Percentiles rank a stretch among this genome's conserved stretches.
Conservation (phyloP, 83 land plant genomes). For the Picea engelmannii region DNA sequence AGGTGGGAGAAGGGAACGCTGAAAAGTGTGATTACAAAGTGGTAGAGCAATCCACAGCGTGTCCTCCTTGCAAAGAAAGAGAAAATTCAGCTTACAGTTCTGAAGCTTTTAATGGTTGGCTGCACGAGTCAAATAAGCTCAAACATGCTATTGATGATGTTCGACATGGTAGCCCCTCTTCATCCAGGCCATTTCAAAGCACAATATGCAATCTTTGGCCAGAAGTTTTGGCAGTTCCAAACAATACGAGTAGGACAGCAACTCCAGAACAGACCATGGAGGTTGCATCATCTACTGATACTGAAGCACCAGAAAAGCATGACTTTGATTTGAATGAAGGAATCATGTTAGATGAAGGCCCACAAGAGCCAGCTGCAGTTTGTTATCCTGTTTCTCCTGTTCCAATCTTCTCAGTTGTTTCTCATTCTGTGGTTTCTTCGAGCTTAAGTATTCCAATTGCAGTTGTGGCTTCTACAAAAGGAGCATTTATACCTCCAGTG, state of each 20-base stretch:
- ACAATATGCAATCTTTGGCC: too few relatives aligned
- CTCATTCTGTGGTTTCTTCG: not conserved
- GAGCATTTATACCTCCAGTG: not conserved
- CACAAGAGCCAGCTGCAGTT: not conserved
- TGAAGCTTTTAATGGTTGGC: not conserved
- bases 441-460: not conserved
- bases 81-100: not conserved
- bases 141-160: not conserved
- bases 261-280: not conserved
- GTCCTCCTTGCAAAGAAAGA: not conserved
- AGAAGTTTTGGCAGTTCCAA: too few relatives aligned
- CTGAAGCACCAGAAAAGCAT: constrained; percentile 1
- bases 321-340: constrained; percentile 2
- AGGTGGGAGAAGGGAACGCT: not conserved
- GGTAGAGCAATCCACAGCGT: not conserved
- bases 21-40: not conserved
- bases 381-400: not conserved
- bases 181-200: too few relatives aligned
- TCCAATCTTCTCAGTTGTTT: not conserved
- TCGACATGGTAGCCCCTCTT: not conserved
- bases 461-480: constrained; percentile 2
- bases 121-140: not conserved
- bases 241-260: not conserved
- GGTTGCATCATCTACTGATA: not conserved
- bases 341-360: constrained; percentile 10